Evolutionary conservation across 768 basidiomycete species (phyloP).

Genomic region (Mycena filopes): DNA sequence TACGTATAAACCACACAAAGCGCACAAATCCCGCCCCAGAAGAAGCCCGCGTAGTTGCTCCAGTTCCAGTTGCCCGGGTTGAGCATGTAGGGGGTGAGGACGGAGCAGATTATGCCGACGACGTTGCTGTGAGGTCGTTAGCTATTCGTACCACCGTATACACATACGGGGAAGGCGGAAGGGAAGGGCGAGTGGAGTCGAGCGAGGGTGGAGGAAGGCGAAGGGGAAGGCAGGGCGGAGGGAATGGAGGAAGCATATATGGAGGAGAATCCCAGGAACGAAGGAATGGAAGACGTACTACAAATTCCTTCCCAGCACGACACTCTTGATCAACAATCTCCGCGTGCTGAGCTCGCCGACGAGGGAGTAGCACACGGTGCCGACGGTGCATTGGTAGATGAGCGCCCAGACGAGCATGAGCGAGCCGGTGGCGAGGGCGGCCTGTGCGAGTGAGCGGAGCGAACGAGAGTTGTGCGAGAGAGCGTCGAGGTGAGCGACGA

Average conservation of each 20-base stretch:
- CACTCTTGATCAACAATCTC: conserved; percentile 31
- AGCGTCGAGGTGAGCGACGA: too few relatives aligned
- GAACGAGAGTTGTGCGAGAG: too few relatives aligned
- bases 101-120: conserved; percentile 34
- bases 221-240: not conserved
- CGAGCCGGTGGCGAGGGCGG: conserved; percentile 28
- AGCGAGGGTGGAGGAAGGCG: not conserved
- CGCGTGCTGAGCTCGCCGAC: conserved; percentile 33
- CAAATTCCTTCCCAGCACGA: conserved; percentile 32
- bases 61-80: conserved; percentile 34
- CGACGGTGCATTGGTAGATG: conserved; percentile 35
- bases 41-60: conserved; percentile 33
- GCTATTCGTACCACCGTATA: too few relatives aligned
- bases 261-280: too few relatives aligned
- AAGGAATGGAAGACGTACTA: conserved; percentile 23
- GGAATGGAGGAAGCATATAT: not conserved
- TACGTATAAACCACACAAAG: conserved; percentile 34
- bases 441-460: too few relatives aligned
- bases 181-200: not conserved
- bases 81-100: conserved; percentile 37
- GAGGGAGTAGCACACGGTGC: conserved; percentile 34
- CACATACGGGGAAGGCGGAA: too few relatives aligned
- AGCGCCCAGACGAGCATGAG: conserved; percentile 36
- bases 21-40: conserved; percentile 35
- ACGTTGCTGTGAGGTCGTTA: conserved; percentile 24